These are phyloP conservation scores for Litchi chinensis DNA, from an alignment of 345 rosid genomes.

Conservation along the genomic window DNA sequence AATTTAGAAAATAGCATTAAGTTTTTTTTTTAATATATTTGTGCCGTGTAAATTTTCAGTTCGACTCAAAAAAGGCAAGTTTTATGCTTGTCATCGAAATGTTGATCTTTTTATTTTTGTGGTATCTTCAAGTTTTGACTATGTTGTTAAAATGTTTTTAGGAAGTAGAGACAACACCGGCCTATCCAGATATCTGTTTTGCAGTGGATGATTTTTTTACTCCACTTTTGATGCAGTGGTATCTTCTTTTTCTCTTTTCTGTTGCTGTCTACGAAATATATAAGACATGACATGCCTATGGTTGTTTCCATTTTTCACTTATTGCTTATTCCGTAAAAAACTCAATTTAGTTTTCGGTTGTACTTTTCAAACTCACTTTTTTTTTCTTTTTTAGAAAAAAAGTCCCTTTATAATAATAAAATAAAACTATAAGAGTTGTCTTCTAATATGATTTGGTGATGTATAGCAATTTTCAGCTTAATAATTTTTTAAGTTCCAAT, in stretches of 20 bases:
- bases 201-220: constrained; percentile 95
- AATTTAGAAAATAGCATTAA: too few relatives aligned
- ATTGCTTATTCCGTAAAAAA: not conserved
- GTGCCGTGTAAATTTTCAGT: constrained; percentile 80
- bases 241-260: not conserved
- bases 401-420: too few relatives aligned
- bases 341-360: too few relatives aligned
- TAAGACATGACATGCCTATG: not conserved
- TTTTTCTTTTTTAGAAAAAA: too few relatives aligned
- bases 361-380: too few relatives aligned
- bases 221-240: constrained; percentile 99
- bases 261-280: not conserved
- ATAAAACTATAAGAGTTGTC: too few relatives aligned
- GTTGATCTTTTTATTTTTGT: not conserved
- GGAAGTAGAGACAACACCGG: constrained; percentile 94
- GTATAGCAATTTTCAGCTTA: too few relatives aligned
- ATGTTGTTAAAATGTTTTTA: constrained; percentile 32
- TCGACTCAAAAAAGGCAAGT: constrained; percentile 89
- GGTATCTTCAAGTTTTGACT: constrained; percentile 32
- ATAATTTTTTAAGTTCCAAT: too few relatives aligned
- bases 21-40: too few relatives aligned
- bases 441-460: too few relatives aligned
- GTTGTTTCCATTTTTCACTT: not conserved
- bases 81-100: constrained; percentile 16
- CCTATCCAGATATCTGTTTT: constrained; percentile 96